Evolutionary conservation across 2,329 filamentous ascomycete genomes (phyloP), one percentile per base, ranked within the genome.

Genomic region (Phyllosticta citrichinensis): DNA sequence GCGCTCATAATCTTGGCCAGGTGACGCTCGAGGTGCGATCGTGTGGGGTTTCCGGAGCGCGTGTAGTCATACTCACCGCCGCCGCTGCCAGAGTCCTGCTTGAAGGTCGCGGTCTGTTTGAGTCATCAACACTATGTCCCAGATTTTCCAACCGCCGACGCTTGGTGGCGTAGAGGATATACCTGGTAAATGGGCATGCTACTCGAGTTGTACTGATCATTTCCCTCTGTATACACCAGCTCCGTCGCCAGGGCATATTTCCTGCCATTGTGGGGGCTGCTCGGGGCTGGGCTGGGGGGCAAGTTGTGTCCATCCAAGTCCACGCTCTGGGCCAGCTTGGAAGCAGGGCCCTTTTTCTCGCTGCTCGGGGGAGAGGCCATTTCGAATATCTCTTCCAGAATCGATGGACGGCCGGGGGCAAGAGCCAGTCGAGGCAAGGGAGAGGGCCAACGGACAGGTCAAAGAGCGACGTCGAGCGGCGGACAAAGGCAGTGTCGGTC

Each of bases 1-100:
- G 94, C 94, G 68, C 90, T 92, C 95, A 99, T 99, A 73, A 99
- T 96, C 83, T 99, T 99, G 70, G 95, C 94, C 68, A 99, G 81
- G 75, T 99, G 94, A 62, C 93, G 86, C 79, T 99, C 94, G 64
- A 99, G 84, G 71, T 99, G 94, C 35, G 93, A 96, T 66, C 94
- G 85, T 62, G 94, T 99, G 19, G 94, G 94, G 74, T 99, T 99
- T 61, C 94, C 94, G 40, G 92, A 97, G 64, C 95, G 89, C 63
- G 94, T 97, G 79, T 99, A 99, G 79, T 99, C 94, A 76, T 97
- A 99, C 75, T 97, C 92, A 70, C 84, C 80, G 66, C 85, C 88
- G 63, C 90, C 91, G 63, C 89, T 91, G 64, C 88, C 87, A 19
- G 88, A 90, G 22, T 83, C 84, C 76, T 97, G 94, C 78, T 99